These are phyloP conservation scores for Pleurotus djamor DNA, from an alignment of 768 basidiomycete species.

Conservation along the genomic window DNA sequence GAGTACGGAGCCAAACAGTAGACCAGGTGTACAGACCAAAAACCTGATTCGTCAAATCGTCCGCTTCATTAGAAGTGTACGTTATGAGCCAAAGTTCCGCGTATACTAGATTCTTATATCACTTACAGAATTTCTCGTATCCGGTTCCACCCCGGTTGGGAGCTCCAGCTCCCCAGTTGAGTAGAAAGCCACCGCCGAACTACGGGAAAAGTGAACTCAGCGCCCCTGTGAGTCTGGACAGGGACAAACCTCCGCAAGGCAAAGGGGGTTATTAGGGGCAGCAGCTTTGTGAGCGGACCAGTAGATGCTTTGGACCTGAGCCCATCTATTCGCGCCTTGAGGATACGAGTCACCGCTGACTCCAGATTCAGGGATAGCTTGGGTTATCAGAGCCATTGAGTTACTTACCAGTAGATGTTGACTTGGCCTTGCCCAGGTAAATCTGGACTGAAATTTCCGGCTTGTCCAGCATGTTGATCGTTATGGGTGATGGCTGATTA, in stretches of 20 bases:
- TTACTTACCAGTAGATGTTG: slow-evolving; percentile 44
- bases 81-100: not conserved
- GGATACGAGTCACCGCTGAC: slow-evolving; percentile 50
- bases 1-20: not conserved
- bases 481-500: slow-evolving; percentile 43
- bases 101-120: not conserved
- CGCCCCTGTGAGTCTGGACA: not conserved
- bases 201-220: slow-evolving; percentile 11
- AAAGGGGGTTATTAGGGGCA: slow-evolving; percentile 45
- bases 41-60: slow-evolving; percentile 37
- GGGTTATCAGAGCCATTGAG: not conserved
- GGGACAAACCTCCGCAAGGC: slow-evolving; percentile 40
- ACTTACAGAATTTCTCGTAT: slow-evolving; percentile 47
- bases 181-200: slow-evolving; percentile 49
- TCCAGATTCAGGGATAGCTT: not conserved
- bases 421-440: slow-evolving; percentile 38
- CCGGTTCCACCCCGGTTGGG: slow-evolving; percentile 39
- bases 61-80: slow-evolving; percentile 17
- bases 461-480: slow-evolving; percentile 44
- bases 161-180: slow-evolving; percentile 39
- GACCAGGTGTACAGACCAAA: slow-evolving; percentile 22
- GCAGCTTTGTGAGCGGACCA: slow-evolving; percentile 40
- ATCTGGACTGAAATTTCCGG: slow-evolving; percentile 51
- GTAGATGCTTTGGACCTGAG: slow-evolving; percentile 48
- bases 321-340: slow-evolving; percentile 44